Conservation (phyloP, 441 rosid species). For the Theobroma grandiflorum region DNA sequence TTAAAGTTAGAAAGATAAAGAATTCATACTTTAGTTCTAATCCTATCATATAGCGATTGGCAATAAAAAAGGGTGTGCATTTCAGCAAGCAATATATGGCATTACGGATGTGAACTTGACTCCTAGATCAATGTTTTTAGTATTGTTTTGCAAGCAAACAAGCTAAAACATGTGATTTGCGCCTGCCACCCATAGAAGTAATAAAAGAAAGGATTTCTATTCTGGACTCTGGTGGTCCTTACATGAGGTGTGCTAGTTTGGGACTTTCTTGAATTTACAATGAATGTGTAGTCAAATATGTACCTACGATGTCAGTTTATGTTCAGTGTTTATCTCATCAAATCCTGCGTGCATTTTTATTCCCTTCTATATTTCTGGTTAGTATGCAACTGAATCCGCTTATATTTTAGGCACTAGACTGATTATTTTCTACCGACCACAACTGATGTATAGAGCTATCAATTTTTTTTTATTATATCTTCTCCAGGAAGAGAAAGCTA, state of each 20-base stretch:
- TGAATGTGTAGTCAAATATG: neutral
- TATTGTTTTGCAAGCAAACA: neutral
- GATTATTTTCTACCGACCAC: neutral
- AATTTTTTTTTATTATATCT: conserved; percentile 1
- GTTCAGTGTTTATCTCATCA: neutral
- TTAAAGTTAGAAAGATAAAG: neutral
- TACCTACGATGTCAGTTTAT: neutral
- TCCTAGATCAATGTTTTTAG: neutral
- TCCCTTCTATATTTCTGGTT: neutral
- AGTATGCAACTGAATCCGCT: neutral
- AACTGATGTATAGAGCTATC: neutral
- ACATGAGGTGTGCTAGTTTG: neutral
- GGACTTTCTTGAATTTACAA: neutral
- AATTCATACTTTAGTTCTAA: neutral
- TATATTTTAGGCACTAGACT: neutral
- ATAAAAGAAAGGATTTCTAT: neutral
- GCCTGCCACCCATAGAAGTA: neutral
- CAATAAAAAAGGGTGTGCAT: neutral
- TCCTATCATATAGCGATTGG: neutral
- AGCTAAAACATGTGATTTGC: neutral
- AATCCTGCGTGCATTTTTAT: neutral
- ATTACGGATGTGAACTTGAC: neutral
- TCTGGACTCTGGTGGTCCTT: neutral
- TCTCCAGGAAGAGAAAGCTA: conserved; percentile 88
- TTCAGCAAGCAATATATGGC: neutral